Base-by-base conservation (phyloP, 75 land plant genomes). In the Adiantum capillusveneris region DNA sequence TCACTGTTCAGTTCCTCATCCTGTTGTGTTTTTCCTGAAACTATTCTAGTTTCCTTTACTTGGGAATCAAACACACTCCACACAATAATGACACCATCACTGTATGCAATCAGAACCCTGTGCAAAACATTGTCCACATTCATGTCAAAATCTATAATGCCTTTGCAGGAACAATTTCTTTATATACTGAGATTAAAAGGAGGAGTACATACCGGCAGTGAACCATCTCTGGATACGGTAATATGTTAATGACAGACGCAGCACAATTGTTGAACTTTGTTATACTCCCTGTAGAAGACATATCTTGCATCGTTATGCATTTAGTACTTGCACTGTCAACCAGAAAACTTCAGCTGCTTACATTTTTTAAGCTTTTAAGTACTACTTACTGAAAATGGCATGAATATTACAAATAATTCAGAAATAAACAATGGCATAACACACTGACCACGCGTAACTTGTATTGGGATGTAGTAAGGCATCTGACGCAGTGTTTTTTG, bases 51-150 rank as follows among this genome's bases (percentile, higher is more conserved):
- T 25, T 55, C 44, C 39, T 70, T 67, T 42, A 72, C 69, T 20
- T 31, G 53, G 61, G 69, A 71, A 57, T 79, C 78, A 62, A 74
- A 70, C 41, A 81, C 55, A 61, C 88, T 91, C 98, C 98, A 94
- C 9, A 86, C 71, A 58, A 90, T 50, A 27, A 94, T 57, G 46
- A 90, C 22, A 11, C 98, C 98, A 77, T 84, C 84, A 22, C 76
- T 87, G 74, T 90, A 94, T 29, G 84, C 86, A 75, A 94, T 65
- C 45, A 84, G 54, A 25, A 88, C 65, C 65, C 93, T 88, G 83
- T 39, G 72, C 21, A 29, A 49, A 57, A 39, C 36, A n/a, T n/a
- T n/a, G 9, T 9, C 37, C 9, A 34, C 37, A 34, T 6, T 19
- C n/a, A 37, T 52, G 24, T 18, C 14, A 28, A 49, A 12, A 3